Percentiles rank a stretch among this genome's conserved stretches.
These are phyloP conservation scores for Thraustotheca clavata DNA, from an alignment of 352 stramenopile genomes.

Conservation along the genomic window DNA sequence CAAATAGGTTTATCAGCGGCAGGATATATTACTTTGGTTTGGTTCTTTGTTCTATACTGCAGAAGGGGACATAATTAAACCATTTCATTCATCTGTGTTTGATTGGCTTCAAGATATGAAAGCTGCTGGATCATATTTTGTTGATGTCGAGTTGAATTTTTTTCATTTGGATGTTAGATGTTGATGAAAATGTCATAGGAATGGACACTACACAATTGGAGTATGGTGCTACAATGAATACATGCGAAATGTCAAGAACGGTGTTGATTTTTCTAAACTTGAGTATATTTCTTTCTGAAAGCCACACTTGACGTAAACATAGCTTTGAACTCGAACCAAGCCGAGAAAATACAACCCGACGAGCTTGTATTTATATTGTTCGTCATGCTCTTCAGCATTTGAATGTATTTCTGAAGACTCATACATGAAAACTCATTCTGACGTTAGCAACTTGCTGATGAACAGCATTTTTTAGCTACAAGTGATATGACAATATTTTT, in stretches of 20 bases:
- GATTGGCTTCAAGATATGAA: slow-evolving; percentile 54
- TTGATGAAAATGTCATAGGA: slow-evolving; percentile 15
- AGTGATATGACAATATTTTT: slow-evolving; percentile 24
- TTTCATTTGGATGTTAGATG: not conserved
- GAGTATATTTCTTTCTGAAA: slow-evolving; percentile 36
- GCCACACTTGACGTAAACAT: too few relatives aligned
- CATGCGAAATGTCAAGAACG: slow-evolving; percentile 28
- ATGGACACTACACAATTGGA: slow-evolving; percentile 47
- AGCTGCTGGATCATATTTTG: slow-evolving; percentile 42
- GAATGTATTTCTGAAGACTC: slow-evolving; percentile 30
- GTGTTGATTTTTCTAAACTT: slow-evolving; percentile 51
- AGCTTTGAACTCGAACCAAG: slow-evolving; percentile 51
- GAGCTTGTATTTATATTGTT: slow-evolving; percentile 59
- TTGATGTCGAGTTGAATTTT: slow-evolving; percentile 31
- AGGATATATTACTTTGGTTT: slow-evolving; percentile 39
- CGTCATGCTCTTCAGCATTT: slow-evolving; percentile 61
- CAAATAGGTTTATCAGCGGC: slow-evolving; percentile 45
- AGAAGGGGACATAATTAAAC: slow-evolving; percentile 35
- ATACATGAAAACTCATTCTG: not conserved
- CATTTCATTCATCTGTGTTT: slow-evolving; percentile 64
- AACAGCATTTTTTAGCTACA: not conserved
- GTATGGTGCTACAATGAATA: slow-evolving; percentile 51
- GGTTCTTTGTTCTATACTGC: slow-evolving; percentile 51
- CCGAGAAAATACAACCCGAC: slow-evolving; percentile 28
- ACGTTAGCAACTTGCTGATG: not conserved